Evolutionary conservation across 768 basidiomycete species (phyloP).

Genomic region (Tricholoma sp.): DNA sequence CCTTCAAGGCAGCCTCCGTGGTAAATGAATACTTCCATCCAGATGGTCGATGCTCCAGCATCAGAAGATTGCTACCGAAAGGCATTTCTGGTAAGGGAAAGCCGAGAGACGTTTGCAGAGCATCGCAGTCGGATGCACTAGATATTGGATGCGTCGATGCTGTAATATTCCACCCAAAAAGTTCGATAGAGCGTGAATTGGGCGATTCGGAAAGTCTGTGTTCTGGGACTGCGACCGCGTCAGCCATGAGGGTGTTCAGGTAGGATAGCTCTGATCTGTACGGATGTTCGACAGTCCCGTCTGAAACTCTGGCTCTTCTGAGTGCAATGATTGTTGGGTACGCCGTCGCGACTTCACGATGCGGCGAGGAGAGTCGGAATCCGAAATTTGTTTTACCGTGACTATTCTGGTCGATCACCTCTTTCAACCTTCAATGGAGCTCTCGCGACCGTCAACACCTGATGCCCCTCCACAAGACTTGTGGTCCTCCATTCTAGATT

Average conservation of each 20-base stretch:
- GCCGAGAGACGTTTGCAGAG: conserved; percentile 55
- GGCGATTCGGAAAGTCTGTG: conserved; percentile 68
- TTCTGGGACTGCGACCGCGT: conserved; percentile 44
- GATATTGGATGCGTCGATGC: conserved; percentile 76
- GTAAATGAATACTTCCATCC: conserved; percentile 66
- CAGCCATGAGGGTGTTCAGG: conserved; percentile 30
- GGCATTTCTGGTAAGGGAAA: conserved; percentile 96
- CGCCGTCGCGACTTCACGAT: conserved; percentile 7
- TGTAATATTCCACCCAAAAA: conserved; percentile 65
- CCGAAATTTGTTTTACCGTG: conserved; percentile 10
- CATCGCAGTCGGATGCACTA: conserved; percentile 69
- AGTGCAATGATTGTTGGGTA: not conserved
- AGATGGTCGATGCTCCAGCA: conserved; percentile 57
- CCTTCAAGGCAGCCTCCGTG: conserved; percentile 58
- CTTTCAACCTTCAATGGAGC: conserved; percentile 26
- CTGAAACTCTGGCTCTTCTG: not conserved
- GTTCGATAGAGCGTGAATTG: conserved; percentile 62
- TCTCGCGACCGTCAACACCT: conserved; percentile 61
- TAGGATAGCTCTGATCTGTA: conserved; percentile 4
- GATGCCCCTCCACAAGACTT: conserved; percentile 74
- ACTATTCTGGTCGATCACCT: not conserved
- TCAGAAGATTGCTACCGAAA: conserved; percentile 79
- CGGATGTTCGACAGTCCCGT: not conserved
- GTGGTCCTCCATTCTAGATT: conserved; percentile 91
- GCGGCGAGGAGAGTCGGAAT: conserved; percentile 12